A percentile compares a stretch with the other conserved stretches of the same genome.
phyloP scores from a whole-genome alignment of 352 stramenopile species.

The Pythium utonaiense region DNA sequence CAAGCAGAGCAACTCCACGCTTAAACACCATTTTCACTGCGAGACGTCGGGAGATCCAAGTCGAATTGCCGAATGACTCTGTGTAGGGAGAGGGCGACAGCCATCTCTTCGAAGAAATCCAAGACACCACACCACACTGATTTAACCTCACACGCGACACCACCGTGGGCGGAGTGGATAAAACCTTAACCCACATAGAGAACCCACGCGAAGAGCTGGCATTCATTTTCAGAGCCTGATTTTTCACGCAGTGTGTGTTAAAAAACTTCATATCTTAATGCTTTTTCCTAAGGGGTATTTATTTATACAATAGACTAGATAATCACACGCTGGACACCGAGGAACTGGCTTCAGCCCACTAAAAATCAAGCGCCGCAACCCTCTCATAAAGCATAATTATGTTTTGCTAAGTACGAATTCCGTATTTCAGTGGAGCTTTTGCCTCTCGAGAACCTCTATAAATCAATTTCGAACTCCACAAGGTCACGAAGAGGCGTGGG shows the following conservation, averaged over 20 bases:
- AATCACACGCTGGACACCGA: too few relatives aligned
- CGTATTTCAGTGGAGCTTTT: too few relatives aligned
- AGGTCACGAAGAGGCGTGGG: too few relatives aligned
- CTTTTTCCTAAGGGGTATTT: too few relatives aligned
- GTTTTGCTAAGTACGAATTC: too few relatives aligned
- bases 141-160: conserved; percentile 34
- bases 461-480: too few relatives aligned
- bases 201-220: not conserved
- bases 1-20: conserved; percentile 21
- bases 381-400: too few relatives aligned
- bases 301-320: too few relatives aligned
- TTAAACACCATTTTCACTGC: conserved; percentile 27
- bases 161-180: not conserved
- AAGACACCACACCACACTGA: conserved; percentile 15
- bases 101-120: conserved; percentile 15
- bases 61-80: conserved; percentile 28
- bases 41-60: conserved; percentile 13
- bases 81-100: conserved; percentile 7
- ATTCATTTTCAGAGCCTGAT: conserved; percentile 9
- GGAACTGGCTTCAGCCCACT: too few relatives aligned
- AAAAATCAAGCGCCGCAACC: too few relatives aligned
- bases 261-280: too few relatives aligned
- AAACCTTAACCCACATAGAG: not conserved
- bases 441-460: too few relatives aligned
- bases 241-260: not conserved